Percentiles rank a stretch among this genome's conserved stretches.
Evolutionary conservation across 2,329 filamentous ascomycete species (phyloP).

Genomic region (Capronia coronata): DNA sequence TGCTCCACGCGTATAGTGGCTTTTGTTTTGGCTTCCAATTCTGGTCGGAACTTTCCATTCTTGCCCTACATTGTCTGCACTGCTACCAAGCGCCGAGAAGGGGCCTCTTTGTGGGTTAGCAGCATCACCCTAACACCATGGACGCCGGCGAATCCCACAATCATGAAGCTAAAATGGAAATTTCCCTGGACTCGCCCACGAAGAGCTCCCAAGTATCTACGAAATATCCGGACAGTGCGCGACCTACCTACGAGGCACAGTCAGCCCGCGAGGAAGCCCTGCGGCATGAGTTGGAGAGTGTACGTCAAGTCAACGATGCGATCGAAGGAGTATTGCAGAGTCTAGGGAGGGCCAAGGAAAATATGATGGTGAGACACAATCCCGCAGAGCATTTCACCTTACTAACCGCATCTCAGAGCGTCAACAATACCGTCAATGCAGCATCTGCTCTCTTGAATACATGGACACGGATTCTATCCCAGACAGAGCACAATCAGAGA

Average conservation of each 20-base stretch:
- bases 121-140: constrained; percentile 3
- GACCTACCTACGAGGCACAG: constrained; percentile 23
- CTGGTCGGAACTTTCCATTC: neutral
- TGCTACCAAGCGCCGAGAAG: no score
- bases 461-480: constrained; percentile 91
- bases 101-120: neutral
- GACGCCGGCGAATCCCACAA: constrained; percentile 2
- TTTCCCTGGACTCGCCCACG: constrained; percentile 15
- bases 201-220: constrained; percentile 5
- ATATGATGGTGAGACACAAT: constrained; percentile 41
- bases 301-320: constrained; percentile 78
- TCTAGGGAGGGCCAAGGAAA: constrained; percentile 43
- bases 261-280: constrained; percentile 67
- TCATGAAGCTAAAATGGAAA: constrained; percentile 9
- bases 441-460: constrained; percentile 86
- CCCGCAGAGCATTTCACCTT: constrained; percentile 9
- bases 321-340: constrained; percentile 57
- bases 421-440: constrained; percentile 76
- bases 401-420: constrained; percentile 51
- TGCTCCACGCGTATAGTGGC: constrained; percentile 2
- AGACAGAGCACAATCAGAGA: constrained; percentile 95
- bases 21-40: constrained; percentile 1
- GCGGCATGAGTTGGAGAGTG: constrained; percentile 70
- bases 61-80: neutral
- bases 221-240: constrained; percentile 2